Base-by-base conservation (phyloP, 768 basidiomycete genomes). In the Serendipita sp. region DNA sequence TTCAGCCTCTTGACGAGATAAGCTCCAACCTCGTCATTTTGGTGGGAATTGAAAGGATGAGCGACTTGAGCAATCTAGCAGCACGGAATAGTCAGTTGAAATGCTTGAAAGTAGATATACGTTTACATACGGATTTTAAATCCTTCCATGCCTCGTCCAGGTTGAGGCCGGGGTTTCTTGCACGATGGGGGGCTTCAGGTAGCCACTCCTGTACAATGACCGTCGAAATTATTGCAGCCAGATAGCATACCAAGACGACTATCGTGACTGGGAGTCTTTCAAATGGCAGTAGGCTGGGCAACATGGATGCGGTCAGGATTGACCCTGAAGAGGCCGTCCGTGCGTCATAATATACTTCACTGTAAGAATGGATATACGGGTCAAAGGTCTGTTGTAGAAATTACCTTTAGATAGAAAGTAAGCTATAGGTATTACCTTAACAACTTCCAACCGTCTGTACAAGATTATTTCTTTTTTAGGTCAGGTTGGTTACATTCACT, bases 1-100 rank as follows among this genome's bases (percentile, higher is more conserved):
- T 73, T 68, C 16, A 91, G 70, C 2, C 86, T 81, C 2, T 75
- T 70, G 32, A 87, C 74, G 38, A 92, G 73, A 71, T 84, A 85
- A 0, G 73, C 70, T 60, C 81, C 83, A 32, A 89, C 85, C 30
- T 77, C 69, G 68, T 88, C 85, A 70, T 92, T 92, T n/a, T 83
- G 80, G 73, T 84, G 88, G 1, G 88, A 88, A 69, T 86, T 84
- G 74, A 83, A 89, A 0, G 89, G 83, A 72, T 88, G 89, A 0
- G 89, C 89, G 34, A 79, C 78, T 5, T 78, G 75, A 3, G 89
- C 79, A 66, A 92, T 83, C 85, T 81, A 66, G 13, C 1, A 3
- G 28, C n/a, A 15, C n/a, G 13, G 24, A 46, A 15, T 34, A 51
- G 24, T 24, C 24, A 24, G 24, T 24, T 24, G 1, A 24, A 24